These are phyloP conservation scores for Fusarium oxysporum DNA, from an alignment of 2,329 filamentous ascomycete species.

Conservation along the genomic window DNA sequence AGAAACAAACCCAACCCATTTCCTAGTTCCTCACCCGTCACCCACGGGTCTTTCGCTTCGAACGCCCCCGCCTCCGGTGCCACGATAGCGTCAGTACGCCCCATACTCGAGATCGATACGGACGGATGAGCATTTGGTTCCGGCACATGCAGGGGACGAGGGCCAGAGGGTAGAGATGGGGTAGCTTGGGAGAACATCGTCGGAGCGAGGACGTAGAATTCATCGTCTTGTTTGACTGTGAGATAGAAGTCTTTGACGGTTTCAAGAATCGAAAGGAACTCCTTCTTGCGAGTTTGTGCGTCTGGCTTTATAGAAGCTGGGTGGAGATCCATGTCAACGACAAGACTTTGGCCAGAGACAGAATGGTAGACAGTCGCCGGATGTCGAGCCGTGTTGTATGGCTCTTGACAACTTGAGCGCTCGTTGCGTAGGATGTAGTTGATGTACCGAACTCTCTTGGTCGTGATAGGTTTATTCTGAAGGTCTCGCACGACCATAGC, in stretches of 20 bases:
- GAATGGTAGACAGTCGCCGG: slow-evolving; percentile 49
- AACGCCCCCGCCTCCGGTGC: slow-evolving; percentile 42
- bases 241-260: slow-evolving; percentile 47
- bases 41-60: slow-evolving; percentile 53
- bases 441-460: slow-evolving; percentile 41
- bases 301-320: fast-evolving
- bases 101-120: slow-evolving; percentile 52
- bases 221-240: slow-evolving; percentile 45
- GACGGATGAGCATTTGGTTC: slow-evolving; percentile 42
- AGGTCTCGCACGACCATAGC: slow-evolving; percentile 47
- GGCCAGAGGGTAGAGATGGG: slow-evolving; percentile 16
- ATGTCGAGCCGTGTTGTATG: slow-evolving; percentile 42
- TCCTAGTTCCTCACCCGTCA: slow-evolving; percentile 58
- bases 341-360: slow-evolving; percentile 41
- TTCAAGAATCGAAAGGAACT: slow-evolving; percentile 43
- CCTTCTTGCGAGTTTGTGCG: neutral
- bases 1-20: slow-evolving; percentile 55
- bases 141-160: slow-evolving; percentile 38
- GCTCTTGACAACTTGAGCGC: slow-evolving; percentile 37
- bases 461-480: slow-evolving; percentile 16
- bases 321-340: slow-evolving; percentile 41
- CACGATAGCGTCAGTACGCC: slow-evolving; percentile 51
- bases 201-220: slow-evolving; percentile 46
- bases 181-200: slow-evolving; percentile 37
- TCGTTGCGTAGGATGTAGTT: slow-evolving; percentile 51